Percentiles rank a stretch among this genome's conserved stretches.
Conservation (phyloP, 495 filamentous ascomycete species). For the Cudoniella acicularis region DNA sequence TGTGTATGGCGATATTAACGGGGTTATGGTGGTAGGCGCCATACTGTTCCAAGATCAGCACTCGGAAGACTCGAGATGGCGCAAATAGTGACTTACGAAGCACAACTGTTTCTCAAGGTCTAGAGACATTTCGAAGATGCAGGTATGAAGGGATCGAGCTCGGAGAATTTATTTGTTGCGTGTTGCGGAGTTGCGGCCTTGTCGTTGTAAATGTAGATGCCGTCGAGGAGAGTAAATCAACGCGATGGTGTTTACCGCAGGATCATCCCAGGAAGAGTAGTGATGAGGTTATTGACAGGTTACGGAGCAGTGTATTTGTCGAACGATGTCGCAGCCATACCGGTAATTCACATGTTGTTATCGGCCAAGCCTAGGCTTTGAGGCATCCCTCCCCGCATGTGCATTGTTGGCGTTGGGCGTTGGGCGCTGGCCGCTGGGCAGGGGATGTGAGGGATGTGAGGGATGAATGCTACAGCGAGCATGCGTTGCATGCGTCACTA, state of each 20-base stretch:
- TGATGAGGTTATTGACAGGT: neutral
- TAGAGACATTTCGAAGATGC: slow-evolving; percentile 33
- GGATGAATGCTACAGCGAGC: neutral
- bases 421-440: too few species aligned
- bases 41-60: slow-evolving; percentile 56
- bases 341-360: neutral
- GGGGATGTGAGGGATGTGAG: neutral
- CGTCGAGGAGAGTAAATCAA: slow-evolving; percentile 1
- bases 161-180: neutral
- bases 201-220: neutral
- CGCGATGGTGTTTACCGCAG: slow-evolving; percentile 6
- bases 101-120: slow-evolving; percentile 47
- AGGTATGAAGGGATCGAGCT: neutral
- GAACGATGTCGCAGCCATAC: neutral
- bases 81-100: slow-evolving; percentile 33
- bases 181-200: neutral
- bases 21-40: slow-evolving; percentile 89
- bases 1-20: slow-evolving; percentile 88
- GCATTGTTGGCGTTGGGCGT: too few species aligned
- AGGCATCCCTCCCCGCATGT: neutral
- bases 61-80: neutral
- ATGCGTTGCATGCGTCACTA: neutral
- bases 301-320: neutral
- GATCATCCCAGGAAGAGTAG: slow-evolving; percentile 10
- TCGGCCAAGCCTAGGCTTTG: neutral